Conservation (phyloP, 345 rosid genomes). For the Abelmoschus esculentus region DNA sequence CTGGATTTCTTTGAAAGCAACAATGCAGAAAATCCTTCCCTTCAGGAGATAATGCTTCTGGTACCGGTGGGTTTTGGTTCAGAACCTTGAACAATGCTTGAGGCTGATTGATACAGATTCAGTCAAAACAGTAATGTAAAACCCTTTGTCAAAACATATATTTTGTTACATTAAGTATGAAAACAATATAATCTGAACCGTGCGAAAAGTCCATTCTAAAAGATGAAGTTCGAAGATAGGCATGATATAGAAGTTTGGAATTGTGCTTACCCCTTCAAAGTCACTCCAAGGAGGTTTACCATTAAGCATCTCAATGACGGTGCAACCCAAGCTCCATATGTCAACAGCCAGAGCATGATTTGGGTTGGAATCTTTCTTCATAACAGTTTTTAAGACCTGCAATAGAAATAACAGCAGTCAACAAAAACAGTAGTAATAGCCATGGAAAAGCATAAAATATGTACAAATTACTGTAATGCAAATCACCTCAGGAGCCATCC, state of each 20-base stretch:
- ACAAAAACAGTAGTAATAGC: background rate
- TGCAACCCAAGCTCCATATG: conserved; percentile 74
- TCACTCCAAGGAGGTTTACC: conserved; percentile 75
- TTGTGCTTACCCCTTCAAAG: conserved; percentile 52
- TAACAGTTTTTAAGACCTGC: conserved; percentile 48
- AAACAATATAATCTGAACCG: background rate
- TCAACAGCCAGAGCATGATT: conserved; percentile 67
- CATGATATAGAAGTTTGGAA: background rate
- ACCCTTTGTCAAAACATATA: background rate
- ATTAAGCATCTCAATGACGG: conserved; percentile 55
- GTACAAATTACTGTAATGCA: background rate
- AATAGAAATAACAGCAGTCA: conserved; percentile 6
- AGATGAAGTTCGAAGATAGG: background rate
- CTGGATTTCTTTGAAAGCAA: conserved; percentile 61
- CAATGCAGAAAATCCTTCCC: conserved; percentile 54
- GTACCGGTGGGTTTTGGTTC: conserved; percentile 40
- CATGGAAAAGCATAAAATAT: background rate
- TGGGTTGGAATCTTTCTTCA: conserved; percentile 36
- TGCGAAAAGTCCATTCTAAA: background rate
- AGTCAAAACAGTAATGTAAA: background rate
- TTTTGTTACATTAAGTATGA: background rate
- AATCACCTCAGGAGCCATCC: conserved; percentile 88
- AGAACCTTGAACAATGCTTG: conserved; percentile 63
- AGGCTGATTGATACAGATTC: conserved; percentile 35
- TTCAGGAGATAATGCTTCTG: conserved; percentile 45